Evolutionary conservation across 192 early-diverging fungal genomes (phyloP).

Genomic region (Lobosporangium transversale): DNA sequence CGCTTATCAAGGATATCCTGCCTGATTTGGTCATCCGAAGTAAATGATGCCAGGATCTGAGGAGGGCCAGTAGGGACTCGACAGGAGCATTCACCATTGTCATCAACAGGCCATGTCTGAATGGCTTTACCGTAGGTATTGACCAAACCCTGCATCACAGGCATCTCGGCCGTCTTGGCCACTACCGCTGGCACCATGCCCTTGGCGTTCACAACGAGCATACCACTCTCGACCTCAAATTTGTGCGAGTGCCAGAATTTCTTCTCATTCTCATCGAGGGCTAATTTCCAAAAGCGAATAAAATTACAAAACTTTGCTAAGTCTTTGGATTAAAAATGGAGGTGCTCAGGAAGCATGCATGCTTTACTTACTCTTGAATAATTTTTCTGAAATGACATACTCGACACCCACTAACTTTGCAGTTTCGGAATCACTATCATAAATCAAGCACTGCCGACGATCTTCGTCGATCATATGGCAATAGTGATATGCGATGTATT

Average conservation of each 20-base stretch:
- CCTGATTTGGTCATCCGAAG: conserved; percentile 55
- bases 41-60: conserved; percentile 57
- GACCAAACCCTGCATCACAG: conserved; percentile 37
- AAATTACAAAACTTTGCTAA: too few relatives aligned
- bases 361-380: conserved; percentile 60
- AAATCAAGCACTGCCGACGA: conserved; percentile 66
- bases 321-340: too few relatives aligned
- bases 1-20: conserved; percentile 27
- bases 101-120: conserved; percentile 66
- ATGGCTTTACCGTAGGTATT: conserved; percentile 62
- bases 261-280: conserved; percentile 56
- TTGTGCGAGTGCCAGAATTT: conserved; percentile 69
- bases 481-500: conserved; percentile 63
- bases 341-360: too few relatives aligned
- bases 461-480: conserved; percentile 61
- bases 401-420: conserved; percentile 67
- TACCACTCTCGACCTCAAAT: conserved; percentile 62
- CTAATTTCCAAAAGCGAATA: too few relatives aligned
- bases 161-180: conserved; percentile 36
- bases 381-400: conserved; percentile 66
- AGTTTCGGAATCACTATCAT: conserved; percentile 49
- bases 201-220: conserved; percentile 45
- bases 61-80: conserved; percentile 50
- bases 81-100: conserved; percentile 51
- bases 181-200: conserved; percentile 42